Percentiles rank a stretch among this genome's conserved stretches.
These are phyloP conservation scores for Hemileia vastatrix DNA, from an alignment of 1,284 basidiomycete species.

Conservation along the genomic window DNA sequence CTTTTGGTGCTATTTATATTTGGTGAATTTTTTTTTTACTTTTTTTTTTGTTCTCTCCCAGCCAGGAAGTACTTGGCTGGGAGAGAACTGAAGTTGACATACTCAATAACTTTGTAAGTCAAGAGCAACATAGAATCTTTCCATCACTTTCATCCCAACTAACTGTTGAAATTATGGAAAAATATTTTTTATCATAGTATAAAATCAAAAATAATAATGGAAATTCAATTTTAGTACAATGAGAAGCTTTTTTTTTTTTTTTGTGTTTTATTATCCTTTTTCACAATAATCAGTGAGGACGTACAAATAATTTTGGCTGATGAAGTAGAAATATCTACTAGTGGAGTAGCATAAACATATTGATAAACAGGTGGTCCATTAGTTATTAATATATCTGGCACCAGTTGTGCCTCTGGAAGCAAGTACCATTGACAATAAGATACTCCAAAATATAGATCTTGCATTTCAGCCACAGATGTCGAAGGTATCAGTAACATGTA, in stretches of 20 bases:
- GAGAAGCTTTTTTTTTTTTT: too few relatives aligned
- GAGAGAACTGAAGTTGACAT: too few relatives aligned
- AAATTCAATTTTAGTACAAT: too few relatives aligned
- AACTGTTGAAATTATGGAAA: too few relatives aligned
- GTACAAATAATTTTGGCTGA: slow-evolving; percentile 20
- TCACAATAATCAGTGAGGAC: too few relatives aligned
- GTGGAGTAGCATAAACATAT: slow-evolving; percentile 20
- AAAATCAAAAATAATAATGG: too few relatives aligned
- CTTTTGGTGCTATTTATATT: too few relatives aligned
- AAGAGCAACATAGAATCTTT: slow-evolving; percentile 22
- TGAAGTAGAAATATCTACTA: slow-evolving; percentile 1
- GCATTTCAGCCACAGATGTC: slow-evolving; percentile 23
- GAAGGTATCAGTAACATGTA: slow-evolving; percentile 23
- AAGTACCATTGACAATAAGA: slow-evolving; percentile 12
- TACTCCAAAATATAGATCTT: slow-evolving; percentile 21
- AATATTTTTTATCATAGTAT: too few relatives aligned
- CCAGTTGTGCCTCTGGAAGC: slow-evolving; percentile 21
- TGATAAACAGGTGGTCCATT: slow-evolving; percentile 20
- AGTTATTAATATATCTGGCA: slow-evolving; percentile 19
- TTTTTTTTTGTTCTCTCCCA: too few relatives aligned
- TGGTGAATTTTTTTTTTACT: too few relatives aligned
- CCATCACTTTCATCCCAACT: slow-evolving; percentile 25
- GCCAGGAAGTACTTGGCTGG: too few relatives aligned
- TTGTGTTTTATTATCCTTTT: too few relatives aligned
- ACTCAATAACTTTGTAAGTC: slow-evolving; percentile 21